A percentile compares a stretch with the other conserved stretches of the same genome.
These are phyloP conservation scores for Penicillium parvum DNA, from an alignment of 495 filamentous ascomycete genomes.

Conservation along the genomic window DNA sequence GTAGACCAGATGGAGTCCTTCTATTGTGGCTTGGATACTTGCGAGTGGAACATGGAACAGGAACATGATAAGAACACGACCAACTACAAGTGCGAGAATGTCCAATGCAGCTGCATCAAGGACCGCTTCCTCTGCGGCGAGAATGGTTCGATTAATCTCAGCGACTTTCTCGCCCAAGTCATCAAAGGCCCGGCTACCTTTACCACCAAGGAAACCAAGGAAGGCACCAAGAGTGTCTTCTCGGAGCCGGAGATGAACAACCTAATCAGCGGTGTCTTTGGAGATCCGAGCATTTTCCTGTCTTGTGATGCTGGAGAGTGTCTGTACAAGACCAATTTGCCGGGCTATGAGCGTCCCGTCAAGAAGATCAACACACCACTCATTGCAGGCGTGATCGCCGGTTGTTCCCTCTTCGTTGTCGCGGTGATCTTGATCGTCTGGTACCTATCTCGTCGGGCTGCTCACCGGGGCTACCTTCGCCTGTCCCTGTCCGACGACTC, in stretches of 20 bases:
- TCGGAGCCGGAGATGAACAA: slow-evolving; percentile 87
- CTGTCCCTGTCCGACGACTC: slow-evolving; percentile 80
- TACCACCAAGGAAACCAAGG: slow-evolving; percentile 57
- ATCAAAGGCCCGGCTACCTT: slow-evolving; percentile 89
- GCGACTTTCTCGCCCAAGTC: slow-evolving; percentile 71
- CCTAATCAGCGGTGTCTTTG: slow-evolving; percentile 82
- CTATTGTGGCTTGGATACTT: slow-evolving; percentile 85
- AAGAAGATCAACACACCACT: slow-evolving; percentile 97
- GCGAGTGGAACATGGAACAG: slow-evolving; percentile 64
- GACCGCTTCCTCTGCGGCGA: slow-evolving; percentile 92
- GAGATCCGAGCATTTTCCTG: slow-evolving; percentile 81
- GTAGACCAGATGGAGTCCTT: slow-evolving; percentile 91
- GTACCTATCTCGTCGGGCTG: slow-evolving; percentile 75
- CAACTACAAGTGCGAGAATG: slow-evolving; percentile 74
- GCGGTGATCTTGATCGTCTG: slow-evolving; percentile 77
- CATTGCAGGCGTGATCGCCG: slow-evolving; percentile 91
- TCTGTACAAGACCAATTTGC: slow-evolving; percentile 84
- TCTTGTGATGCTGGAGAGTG: slow-evolving; percentile 86
- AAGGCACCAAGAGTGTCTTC: slow-evolving; percentile 65
- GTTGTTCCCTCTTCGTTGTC: slow-evolving; percentile 80
- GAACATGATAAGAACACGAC: slow-evolving; percentile 73
- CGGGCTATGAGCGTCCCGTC: slow-evolving; percentile 80
- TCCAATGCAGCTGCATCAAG: slow-evolving; percentile 82
- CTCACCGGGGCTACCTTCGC: slow-evolving; percentile 60
- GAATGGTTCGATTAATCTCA: slow-evolving; percentile 84